Evolutionary conservation across 2,329 filamentous ascomycete genomes (phyloP), one percentile per base, ranked within the genome.

Genomic region (Pseudohalonectria lignicola): DNA sequence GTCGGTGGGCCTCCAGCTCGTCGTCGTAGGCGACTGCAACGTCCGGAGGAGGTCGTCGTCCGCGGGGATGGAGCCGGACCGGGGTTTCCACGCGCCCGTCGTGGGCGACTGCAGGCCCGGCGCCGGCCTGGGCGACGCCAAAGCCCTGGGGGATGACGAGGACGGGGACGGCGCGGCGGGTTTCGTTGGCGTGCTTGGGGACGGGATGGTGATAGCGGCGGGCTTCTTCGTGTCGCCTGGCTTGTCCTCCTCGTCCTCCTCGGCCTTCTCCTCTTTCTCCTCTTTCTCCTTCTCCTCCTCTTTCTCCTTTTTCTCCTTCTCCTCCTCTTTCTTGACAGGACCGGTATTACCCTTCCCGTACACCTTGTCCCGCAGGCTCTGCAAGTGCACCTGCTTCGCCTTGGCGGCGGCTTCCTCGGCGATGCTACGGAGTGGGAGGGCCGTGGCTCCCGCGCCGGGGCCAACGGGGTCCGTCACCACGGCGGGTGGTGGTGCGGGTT

Each of bases 361-460:
- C 5, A 72, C 71, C 55, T 75, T 75, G 39, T 71, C 66, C 39
- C 69, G 62, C 43, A 76, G 53, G 48, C 55, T 62, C 44, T 73
- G 64, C 43, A 76, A 62, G 39, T 67, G 67, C 46, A 69, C 60
- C 47, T 77, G 66, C 59, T 79, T 79, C 36, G 76, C 76, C 56
- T 74, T 79, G 48, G 69, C 61, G 1, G 76, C 77, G 35, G 72
- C 77, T 53, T 86, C 80, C 49, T 84, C 70, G 31, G 74, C 76
- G 36, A 77, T 64, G 49, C 67, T 72, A 45, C 64, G 63, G 35
- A 73, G 56, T 2, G 72, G 67, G 11, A 71, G 49, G n/a, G 45
- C 47, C 3, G 51, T 39, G 9, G 47, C 44, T n/a, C n/a, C n/a
- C 5, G 50, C 33, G 3, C 48, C 41, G 15, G 45, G 35, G 3